A percentile compares a stretch with the other conserved stretches of the same genome.
Evolutionary conservation across 352 stramenopile genomes (phyloP).

Genomic region (Albugo laibachii): DNA sequence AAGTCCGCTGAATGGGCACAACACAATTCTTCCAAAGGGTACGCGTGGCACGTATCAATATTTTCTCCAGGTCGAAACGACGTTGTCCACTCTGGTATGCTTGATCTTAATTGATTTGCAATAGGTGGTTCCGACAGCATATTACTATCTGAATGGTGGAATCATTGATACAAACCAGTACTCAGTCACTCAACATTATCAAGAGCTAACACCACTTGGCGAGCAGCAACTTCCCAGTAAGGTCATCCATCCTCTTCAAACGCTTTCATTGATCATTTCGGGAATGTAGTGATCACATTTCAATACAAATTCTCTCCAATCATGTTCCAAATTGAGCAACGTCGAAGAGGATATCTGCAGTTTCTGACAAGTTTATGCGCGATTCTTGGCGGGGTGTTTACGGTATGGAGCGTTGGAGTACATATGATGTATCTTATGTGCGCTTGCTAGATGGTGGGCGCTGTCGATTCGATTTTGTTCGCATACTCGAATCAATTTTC

Average conservation of each 20-base stretch:
- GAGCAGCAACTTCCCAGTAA: slow-evolving; percentile 68
- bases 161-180: slow-evolving; percentile 93
- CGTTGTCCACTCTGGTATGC: not conserved
- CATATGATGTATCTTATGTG: not conserved
- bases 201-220: slow-evolving; percentile 65
- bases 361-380: slow-evolving; percentile 87
- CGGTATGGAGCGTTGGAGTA: slow-evolving; percentile 18
- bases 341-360: slow-evolving; percentile 68
- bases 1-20: slow-evolving; percentile 49
- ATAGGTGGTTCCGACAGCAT: slow-evolving; percentile 92
- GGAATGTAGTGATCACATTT: slow-evolving; percentile 86
- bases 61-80: slow-evolving; percentile 45
- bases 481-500: slow-evolving; percentile 3
- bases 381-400: slow-evolving; percentile 84
- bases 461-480: not conserved
- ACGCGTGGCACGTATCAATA: slow-evolving; percentile 64
- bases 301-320: slow-evolving; percentile 94
- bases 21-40: slow-evolving; percentile 26
- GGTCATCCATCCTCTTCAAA: not conserved
- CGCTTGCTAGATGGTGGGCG: too few species aligned
- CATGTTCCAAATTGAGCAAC: slow-evolving; percentile 90
- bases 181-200: slow-evolving; percentile 94
- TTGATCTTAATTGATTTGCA: not conserved
- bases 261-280: not conserved
- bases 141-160: slow-evolving; percentile 74